Evolutionary conservation across 2,329 filamentous ascomycete species (phyloP).

Genomic region (Epichloe festucae): DNA sequence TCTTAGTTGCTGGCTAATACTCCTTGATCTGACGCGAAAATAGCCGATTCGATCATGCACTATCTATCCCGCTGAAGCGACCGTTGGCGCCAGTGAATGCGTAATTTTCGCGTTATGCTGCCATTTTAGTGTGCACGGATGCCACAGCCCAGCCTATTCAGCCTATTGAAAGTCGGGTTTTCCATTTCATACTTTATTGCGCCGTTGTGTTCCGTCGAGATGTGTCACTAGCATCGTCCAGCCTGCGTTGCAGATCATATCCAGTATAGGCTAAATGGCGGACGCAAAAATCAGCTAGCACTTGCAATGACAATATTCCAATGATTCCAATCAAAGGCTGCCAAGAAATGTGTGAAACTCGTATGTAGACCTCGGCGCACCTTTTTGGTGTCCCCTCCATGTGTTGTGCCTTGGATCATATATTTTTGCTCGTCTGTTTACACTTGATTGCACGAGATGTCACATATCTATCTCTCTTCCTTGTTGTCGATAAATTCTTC

Average conservation of each 20-base stretch:
- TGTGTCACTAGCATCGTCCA: too few relatives aligned
- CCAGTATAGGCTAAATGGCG: not conserved
- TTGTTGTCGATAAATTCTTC: not conserved
- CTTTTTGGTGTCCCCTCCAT: not conserved
- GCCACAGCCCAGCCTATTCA: not conserved
- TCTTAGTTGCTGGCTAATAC: not conserved
- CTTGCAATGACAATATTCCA: too few relatives aligned
- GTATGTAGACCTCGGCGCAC: too few relatives aligned
- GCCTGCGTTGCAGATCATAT: not conserved
- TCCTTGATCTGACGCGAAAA: not conserved
- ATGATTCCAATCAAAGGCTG: too few relatives aligned
- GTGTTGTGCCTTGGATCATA: not conserved
- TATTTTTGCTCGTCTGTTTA: not conserved
- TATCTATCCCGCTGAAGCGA: not conserved
- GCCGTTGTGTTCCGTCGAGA: too few relatives aligned
- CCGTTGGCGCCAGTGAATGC: not conserved
- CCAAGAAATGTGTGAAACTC: too few relatives aligned
- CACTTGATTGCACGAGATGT: not conserved
- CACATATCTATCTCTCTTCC: not conserved
- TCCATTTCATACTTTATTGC: too few relatives aligned
- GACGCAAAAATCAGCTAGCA: not conserved
- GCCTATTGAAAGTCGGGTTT: not conserved
- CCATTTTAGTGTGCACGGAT: not conserved
- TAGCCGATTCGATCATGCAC: not conserved
- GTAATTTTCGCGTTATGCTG: not conserved